Conservation (phyloP, 257 asterid species). For the Salvia hispanica region DNA sequence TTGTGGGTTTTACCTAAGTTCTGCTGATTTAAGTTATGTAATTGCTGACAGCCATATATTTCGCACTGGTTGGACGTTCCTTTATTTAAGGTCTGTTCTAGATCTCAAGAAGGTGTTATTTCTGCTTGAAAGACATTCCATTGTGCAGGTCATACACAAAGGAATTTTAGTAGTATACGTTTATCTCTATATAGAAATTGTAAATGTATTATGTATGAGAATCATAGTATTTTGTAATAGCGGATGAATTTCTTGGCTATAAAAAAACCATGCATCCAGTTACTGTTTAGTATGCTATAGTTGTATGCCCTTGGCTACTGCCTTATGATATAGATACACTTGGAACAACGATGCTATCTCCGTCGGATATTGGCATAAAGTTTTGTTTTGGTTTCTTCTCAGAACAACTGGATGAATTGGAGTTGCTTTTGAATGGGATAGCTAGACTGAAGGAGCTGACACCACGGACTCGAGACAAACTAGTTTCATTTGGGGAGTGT, state of each 20-base stretch:
- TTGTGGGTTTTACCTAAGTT: not conserved
- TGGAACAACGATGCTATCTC: not conserved
- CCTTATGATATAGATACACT: not conserved
- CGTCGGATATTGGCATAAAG: slow-evolving; percentile 17
- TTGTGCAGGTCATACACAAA: not conserved
- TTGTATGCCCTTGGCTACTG: slow-evolving; percentile 18
- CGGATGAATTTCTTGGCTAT: not conserved
- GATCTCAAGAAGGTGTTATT: slow-evolving; percentile 10
- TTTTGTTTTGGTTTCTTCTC: slow-evolving; percentile 2
- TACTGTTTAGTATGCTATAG: slow-evolving; percentile 6
- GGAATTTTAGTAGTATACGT: not conserved
- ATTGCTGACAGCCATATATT: not conserved
- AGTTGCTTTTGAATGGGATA: slow-evolving; percentile 53
- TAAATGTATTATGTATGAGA: not conserved
- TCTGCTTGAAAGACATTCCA: slow-evolving; percentile 8
- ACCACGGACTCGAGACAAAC: slow-evolving; percentile 62
- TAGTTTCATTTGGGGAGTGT: slow-evolving; percentile 89
- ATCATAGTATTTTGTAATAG: not conserved
- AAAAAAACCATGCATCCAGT: not conserved
- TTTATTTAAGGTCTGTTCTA: slow-evolving; percentile 5
- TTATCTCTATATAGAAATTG: not conserved
- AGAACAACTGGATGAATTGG: slow-evolving; percentile 42
- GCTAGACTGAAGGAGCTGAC: slow-evolving; percentile 81
- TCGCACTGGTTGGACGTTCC: not conserved
- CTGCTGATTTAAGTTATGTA: not conserved